phyloP scores from a whole-genome alignment of 2,329 filamentous ascomycete genomes.

The Scortechinia acanthostroma region DNA sequence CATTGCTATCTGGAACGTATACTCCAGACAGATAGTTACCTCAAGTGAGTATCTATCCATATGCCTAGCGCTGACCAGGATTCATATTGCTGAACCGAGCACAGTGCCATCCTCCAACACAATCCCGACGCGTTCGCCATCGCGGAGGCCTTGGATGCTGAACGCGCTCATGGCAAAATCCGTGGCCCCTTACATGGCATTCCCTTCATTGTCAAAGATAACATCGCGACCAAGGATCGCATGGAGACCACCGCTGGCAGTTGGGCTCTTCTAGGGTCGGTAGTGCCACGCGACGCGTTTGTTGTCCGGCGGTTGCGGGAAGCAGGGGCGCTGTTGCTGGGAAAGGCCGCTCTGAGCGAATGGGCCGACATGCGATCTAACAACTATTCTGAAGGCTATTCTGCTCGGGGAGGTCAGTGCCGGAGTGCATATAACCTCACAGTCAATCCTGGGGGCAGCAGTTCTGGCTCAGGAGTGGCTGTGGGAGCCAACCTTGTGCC shows the following conservation, averaged over 20 bases:
- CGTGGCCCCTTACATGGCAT: constrained; percentile 70
- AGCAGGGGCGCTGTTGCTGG: constrained; percentile 58
- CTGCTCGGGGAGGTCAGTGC: constrained; percentile 54
- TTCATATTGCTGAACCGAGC: constrained; percentile 4
- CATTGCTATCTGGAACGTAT: constrained; percentile 56
- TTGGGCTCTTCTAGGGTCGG: constrained; percentile 56
- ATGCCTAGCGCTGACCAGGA: constrained; percentile 2
- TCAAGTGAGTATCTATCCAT: constrained; percentile 37
- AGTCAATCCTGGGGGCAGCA: constrained; percentile 61
- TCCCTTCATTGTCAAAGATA: constrained; percentile 70
- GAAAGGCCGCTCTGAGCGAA: constrained; percentile 65
- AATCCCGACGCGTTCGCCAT: constrained; percentile 64
- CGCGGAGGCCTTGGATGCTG: constrained; percentile 49
- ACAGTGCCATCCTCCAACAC: constrained; percentile 47
- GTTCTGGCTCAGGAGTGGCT: constrained; percentile 57
- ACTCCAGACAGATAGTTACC: constrained; percentile 55
- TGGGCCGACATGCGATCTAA: constrained; percentile 69
- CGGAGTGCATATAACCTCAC: constrained; percentile 64
- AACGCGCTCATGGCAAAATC: constrained; percentile 44
- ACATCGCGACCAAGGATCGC: constrained; percentile 60
- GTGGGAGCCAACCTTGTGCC: constrained; percentile 56
- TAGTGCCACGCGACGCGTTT: constrained; percentile 61
- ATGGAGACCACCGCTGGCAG: constrained; percentile 71
- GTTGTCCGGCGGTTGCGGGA: constrained; percentile 54
- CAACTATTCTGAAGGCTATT: constrained; percentile 64